These are phyloP conservation scores for Fonsecaea nubica DNA, from an alignment of 2,329 filamentous ascomycete genomes.

Conservation along the genomic window DNA sequence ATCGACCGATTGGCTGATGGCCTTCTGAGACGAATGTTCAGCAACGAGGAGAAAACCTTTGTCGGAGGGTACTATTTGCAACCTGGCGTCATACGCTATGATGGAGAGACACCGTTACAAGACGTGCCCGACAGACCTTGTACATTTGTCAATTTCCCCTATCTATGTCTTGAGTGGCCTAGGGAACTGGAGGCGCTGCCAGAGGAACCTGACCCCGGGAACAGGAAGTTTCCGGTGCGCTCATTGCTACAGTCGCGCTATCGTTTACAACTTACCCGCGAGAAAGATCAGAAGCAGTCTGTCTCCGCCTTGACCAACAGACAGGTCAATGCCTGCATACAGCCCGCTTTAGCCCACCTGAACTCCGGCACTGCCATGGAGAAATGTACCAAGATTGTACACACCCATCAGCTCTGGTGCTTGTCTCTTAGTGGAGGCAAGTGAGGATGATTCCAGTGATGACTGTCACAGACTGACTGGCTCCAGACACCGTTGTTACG, in stretches of 20 bases:
- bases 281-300: not conserved
- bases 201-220: not conserved
- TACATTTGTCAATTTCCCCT: not conserved
- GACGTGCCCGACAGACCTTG: not conserved
- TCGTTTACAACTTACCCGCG: not conserved
- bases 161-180: not conserved
- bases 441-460: not conserved
- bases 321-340: not conserved
- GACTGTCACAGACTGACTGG: not conserved
- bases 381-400: not conserved
- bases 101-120: not conserved
- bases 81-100: not conserved
- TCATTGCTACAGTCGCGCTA: not conserved
- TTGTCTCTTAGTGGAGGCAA: not conserved
- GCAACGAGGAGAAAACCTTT: not conserved
- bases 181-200: not conserved
- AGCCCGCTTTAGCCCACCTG: not conserved
- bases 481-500: not conserved
- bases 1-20: not conserved
- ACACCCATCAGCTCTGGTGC: not conserved
- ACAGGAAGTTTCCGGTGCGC: not conserved
- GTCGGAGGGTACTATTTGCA: not conserved
- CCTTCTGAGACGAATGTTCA: not conserved
- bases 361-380: not conserved
- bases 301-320: not conserved